Conservation (phyloP, 2,329 filamentous ascomycete species). For the Ophiocordyceps sinensis region DNA sequence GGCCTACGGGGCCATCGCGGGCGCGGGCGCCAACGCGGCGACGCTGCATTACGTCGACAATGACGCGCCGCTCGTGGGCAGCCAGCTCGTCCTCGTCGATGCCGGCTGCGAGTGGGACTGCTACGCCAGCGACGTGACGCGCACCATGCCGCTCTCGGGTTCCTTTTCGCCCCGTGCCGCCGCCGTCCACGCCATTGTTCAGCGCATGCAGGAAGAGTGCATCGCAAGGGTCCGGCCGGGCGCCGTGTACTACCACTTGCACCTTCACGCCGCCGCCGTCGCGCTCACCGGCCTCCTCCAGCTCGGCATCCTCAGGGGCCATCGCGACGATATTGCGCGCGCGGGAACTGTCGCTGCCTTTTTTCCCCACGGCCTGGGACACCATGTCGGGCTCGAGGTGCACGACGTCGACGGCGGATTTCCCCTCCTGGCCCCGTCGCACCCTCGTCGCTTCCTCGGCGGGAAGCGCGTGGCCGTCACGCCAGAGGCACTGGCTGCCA, state of each 20-base stretch:
- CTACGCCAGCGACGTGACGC: slow-evolving; percentile 83
- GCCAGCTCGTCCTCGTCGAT: slow-evolving; percentile 69
- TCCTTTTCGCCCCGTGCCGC: slow-evolving; percentile 52
- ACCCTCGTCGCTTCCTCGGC: slow-evolving; percentile 14
- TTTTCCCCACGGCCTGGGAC: slow-evolving; percentile 51
- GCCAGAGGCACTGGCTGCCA: slow-evolving; percentile 19
- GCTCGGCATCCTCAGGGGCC: slow-evolving; percentile 58
- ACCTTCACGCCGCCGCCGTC: slow-evolving; percentile 57
- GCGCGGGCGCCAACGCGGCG: slow-evolving; percentile 65
- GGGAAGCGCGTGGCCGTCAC: slow-evolving; percentile 28
- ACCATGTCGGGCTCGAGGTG: slow-evolving; percentile 51
- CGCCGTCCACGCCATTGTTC: slow-evolving; percentile 63
- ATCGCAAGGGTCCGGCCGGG: slow-evolving; percentile 56
- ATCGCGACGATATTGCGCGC: slow-evolving; percentile 37
- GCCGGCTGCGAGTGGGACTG: slow-evolving; percentile 74
- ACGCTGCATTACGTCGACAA: slow-evolving; percentile 82
- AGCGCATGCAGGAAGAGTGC: slow-evolving; percentile 66
- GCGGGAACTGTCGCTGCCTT: slow-evolving; percentile 44
- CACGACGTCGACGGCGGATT: slow-evolving; percentile 38
- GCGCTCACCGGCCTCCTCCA: slow-evolving; percentile 56
- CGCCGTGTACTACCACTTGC: slow-evolving; percentile 55
- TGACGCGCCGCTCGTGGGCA: slow-evolving; percentile 52
- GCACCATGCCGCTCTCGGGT: slow-evolving; percentile 68
- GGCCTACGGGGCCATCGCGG: slow-evolving; percentile 82
- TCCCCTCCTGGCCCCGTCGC: slow-evolving; percentile 18